Conservation (phyloP, 2,329 filamentous ascomycete species). For the Nemania sp. region DNA sequence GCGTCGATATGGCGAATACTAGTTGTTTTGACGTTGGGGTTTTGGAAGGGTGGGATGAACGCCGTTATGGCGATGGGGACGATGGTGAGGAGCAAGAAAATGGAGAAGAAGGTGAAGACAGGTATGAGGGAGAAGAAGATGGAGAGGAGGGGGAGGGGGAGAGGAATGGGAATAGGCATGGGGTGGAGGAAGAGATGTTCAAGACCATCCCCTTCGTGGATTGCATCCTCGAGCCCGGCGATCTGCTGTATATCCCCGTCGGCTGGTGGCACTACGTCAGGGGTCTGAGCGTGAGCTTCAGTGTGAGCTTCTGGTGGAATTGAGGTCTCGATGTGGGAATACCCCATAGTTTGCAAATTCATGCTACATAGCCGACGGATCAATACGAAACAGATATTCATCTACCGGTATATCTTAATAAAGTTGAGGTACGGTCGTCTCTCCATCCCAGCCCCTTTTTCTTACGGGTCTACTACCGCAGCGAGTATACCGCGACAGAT, state of each 20-base stretch:
- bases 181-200: slow-evolving; percentile 52
- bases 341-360: too few relatives aligned
- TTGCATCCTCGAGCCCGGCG: slow-evolving; percentile 76
- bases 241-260: slow-evolving; percentile 84
- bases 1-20: slow-evolving; percentile 92
- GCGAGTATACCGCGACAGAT: too few relatives aligned
- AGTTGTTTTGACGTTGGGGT: slow-evolving; percentile 76
- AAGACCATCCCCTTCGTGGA: slow-evolving; percentile 69
- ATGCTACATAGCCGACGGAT: too few relatives aligned
- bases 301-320: slow-evolving; percentile 97
- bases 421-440: too few relatives aligned
- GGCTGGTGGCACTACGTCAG: slow-evolving; percentile 99
- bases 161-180: slow-evolving; percentile 12
- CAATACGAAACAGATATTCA: too few relatives aligned
- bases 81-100: slow-evolving; percentile 8
- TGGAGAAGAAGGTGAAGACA: neutral
- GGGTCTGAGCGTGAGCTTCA: slow-evolving; percentile 83
- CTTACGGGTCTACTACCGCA: too few relatives aligned
- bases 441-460: too few relatives aligned
- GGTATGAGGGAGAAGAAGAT: neutral
- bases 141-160: slow-evolving; percentile 18
- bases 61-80: neutral
- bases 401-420: too few relatives aligned
- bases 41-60: slow-evolving; percentile 62
- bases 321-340: slow-evolving; percentile 37